Conservation (phyloP, 805 yeast genomes). For the Saccharomycodes ludwigii region DNA sequence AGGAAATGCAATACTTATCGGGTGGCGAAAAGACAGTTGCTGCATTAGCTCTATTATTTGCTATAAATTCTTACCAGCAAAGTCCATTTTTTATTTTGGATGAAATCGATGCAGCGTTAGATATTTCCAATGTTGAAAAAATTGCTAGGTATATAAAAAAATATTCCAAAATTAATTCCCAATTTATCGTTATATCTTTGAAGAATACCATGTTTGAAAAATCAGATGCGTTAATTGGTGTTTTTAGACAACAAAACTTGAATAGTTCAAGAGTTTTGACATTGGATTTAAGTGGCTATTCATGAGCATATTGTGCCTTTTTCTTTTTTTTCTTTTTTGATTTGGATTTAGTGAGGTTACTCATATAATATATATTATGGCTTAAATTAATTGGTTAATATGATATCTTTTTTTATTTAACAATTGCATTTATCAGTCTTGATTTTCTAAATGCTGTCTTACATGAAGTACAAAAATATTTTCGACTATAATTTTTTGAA, state of each 20-base stretch:
- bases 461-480: too few relatives aligned
- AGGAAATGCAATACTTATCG: constrained; percentile 83
- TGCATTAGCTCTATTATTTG: constrained; percentile 82
- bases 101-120: constrained; percentile 97
- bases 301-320: too few relatives aligned
- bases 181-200: constrained; percentile 85
- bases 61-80: constrained; percentile 82
- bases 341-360: too few relatives aligned
- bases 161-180: constrained; percentile 67
- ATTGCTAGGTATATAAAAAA: constrained; percentile 77
- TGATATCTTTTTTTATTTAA: too few relatives aligned
- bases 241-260: constrained; percentile 66
- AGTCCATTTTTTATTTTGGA: constrained; percentile 93
- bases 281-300: constrained; percentile 56
- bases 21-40: constrained; percentile 98
- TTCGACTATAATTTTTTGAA: too few relatives aligned
- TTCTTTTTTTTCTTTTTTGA: too few relatives aligned
- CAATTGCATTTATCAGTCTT: too few relatives aligned
- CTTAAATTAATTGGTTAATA: too few relatives aligned
- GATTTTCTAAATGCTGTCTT: too few relatives aligned
- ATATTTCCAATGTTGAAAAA: constrained; percentile 72
- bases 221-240: constrained; percentile 87
- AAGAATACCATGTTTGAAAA: constrained; percentile 79
- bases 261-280: constrained; percentile 67
- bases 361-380: too few relatives aligned